These are phyloP conservation scores for Lagenidium giganteum DNA, from an alignment of 352 stramenopile species.

Conservation along the genomic window DNA sequence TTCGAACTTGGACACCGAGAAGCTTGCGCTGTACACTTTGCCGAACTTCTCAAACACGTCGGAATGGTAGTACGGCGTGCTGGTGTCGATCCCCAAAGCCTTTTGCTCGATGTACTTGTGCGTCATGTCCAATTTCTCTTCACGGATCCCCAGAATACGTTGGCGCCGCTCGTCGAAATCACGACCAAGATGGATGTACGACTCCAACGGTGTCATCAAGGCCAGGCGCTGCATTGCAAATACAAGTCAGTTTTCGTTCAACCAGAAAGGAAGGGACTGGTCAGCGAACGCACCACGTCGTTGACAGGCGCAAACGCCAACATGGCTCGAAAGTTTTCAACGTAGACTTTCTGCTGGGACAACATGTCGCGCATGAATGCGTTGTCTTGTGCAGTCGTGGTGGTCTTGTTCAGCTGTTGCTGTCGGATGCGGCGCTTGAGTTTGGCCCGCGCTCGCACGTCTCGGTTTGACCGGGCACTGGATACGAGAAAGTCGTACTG, in stretches of 20 bases:
- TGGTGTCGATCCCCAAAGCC: slow-evolving; percentile 37
- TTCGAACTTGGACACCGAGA: slow-evolving; percentile 71
- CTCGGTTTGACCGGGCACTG: too few relatives aligned
- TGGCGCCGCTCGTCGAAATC: slow-evolving; percentile 60
- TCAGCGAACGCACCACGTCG: slow-evolving; percentile 34
- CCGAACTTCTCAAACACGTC: slow-evolving; percentile 81
- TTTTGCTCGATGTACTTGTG: slow-evolving; percentile 81
- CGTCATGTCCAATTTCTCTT: slow-evolving; percentile 77
- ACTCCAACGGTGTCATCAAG: slow-evolving; percentile 77
- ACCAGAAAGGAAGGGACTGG: slow-evolving; percentile 1
- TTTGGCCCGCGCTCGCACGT: too few relatives aligned
- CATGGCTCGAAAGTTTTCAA: slow-evolving; percentile 79
- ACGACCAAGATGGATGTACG: slow-evolving; percentile 57
- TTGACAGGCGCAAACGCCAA: slow-evolving; percentile 68
- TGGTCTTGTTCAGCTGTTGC: slow-evolving; percentile 32
- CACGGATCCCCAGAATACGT: slow-evolving; percentile 49
- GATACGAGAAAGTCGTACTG: too few relatives aligned
- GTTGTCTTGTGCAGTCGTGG: slow-evolving; percentile 46
- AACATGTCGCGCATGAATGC: slow-evolving; percentile 50
- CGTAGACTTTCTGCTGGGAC: slow-evolving; percentile 60
- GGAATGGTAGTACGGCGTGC: slow-evolving; percentile 64
- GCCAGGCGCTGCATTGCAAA: slow-evolving; percentile 38
- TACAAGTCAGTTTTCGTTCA: too few relatives aligned
- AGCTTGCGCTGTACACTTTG: slow-evolving; percentile 77
- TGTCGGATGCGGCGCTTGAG: slow-evolving; percentile 37